Percentiles rank a stretch among this genome's conserved stretches.
Evolutionary conservation across 1,139 yeast genomes (phyloP).

Genomic region (Suhomyces anneliseae): DNA sequence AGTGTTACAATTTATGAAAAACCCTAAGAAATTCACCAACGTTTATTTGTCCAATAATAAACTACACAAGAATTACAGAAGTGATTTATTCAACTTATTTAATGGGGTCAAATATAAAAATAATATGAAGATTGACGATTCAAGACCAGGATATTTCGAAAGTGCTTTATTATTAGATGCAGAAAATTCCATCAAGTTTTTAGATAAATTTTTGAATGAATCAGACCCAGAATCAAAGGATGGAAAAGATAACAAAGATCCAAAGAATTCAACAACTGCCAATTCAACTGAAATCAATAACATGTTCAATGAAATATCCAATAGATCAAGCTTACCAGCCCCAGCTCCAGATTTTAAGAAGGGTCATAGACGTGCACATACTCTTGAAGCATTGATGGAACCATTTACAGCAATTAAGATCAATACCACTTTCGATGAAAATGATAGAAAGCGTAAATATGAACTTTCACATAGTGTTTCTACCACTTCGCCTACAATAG

Average conservation of each 20-base stretch:
- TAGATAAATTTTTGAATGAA: constrained; percentile 40
- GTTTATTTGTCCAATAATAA: constrained; percentile 46
- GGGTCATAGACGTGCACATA: constrained; percentile 17
- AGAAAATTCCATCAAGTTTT: constrained; percentile 44
- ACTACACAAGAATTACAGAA: constrained; percentile 49
- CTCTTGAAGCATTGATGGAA: constrained; percentile 18
- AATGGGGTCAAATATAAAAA: constrained; percentile 55
- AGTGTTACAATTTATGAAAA: constrained; percentile 35
- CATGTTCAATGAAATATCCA: background rate
- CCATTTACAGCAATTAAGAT: constrained; percentile 15
- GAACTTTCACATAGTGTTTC: constrained; percentile 23
- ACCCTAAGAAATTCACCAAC: constrained; percentile 30
- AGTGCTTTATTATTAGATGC: constrained; percentile 53
- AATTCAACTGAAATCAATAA: background rate
- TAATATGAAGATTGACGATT: constrained; percentile 55
- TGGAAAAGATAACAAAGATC: background rate
- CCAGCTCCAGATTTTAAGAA: constrained; percentile 1
- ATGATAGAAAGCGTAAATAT: constrained; percentile 14
- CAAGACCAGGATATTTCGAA: constrained; percentile 65
- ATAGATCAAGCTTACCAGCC: constrained; percentile 18
- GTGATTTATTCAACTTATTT: constrained; percentile 53
- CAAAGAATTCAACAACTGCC: constrained; percentile 12
- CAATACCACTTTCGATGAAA: constrained; percentile 11
- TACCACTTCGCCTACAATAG: constrained; percentile 20
- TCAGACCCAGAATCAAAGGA: background rate